phyloP scores from a whole-genome alignment of 345 rosid species.

The Citrus trifoliata region DNA sequence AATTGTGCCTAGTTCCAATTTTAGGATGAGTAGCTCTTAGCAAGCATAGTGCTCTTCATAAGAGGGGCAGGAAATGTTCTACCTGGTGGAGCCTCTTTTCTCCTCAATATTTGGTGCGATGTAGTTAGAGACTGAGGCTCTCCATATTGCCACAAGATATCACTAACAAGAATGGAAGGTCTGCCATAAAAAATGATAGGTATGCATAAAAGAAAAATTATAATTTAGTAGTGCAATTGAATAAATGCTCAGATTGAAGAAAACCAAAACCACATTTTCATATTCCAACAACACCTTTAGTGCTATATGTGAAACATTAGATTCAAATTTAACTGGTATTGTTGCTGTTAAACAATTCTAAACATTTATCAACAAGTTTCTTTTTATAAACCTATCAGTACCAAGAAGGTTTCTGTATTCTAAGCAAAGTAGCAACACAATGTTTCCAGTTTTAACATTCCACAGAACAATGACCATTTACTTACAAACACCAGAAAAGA shows the following conservation, averaged over 20 bases:
- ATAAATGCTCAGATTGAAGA: background rate
- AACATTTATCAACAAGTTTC: background rate
- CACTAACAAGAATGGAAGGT: constrained; percentile 74
- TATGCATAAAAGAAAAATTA: background rate
- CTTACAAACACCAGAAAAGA: background rate
- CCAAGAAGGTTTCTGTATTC: background rate
- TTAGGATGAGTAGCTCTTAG: background rate
- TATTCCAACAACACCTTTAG: background rate
- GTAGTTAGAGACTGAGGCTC: constrained; percentile 34
- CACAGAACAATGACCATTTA: background rate
- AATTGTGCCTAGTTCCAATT: background rate
- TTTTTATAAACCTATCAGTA: background rate
- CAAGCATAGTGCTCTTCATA: background rate
- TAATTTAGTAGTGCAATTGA: background rate
- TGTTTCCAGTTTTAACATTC: background rate
- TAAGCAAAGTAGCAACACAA: background rate
- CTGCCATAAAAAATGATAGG: constrained; percentile 32
- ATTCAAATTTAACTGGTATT: background rate
- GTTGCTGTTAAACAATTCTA: background rate
- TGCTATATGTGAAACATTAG: background rate
- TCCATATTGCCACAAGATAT: constrained; percentile 49
- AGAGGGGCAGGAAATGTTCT: background rate
- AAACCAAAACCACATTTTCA: background rate
- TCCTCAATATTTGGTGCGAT: constrained; percentile 46
- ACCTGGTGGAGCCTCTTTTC: constrained; percentile 51